A percentile compares a stretch with the other conserved stretches of the same genome.
Evolutionary conservation across 2,329 filamentous ascomycete species (phyloP).

Genomic region (Tolypocladium endophyticum): DNA sequence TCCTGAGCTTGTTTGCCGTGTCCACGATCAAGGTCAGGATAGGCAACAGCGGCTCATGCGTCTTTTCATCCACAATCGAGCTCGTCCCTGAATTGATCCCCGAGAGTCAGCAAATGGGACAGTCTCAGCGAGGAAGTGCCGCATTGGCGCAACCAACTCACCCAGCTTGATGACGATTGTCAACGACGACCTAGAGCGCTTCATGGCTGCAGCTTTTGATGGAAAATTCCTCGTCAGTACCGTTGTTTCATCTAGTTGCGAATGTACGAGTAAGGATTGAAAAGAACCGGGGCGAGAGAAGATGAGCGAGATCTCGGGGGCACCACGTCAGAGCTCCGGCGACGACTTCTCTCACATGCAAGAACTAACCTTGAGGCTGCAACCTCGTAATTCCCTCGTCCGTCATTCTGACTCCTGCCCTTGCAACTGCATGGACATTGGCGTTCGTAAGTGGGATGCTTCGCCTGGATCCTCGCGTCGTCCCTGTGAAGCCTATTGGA

Average conservation of each 20-base stretch:
- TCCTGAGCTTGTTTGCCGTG: conserved; percentile 75
- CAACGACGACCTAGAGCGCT: conserved; percentile 35
- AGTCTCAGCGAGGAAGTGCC: not conserved
- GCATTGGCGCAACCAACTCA: conserved; percentile 28
- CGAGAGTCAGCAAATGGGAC: not conserved
- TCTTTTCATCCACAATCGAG: conserved; percentile 96
- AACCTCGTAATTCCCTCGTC: conserved; percentile 7
- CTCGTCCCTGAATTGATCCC: conserved; percentile 61
- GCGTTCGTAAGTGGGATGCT: not conserved
- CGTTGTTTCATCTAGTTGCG: not conserved
- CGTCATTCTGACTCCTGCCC: conserved; percentile 6
- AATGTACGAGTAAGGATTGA: not conserved
- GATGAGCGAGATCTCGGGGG: not conserved
- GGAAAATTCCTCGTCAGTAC: conserved; percentile 2
- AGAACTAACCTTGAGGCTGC: conserved; percentile 4
- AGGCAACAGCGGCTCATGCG: conserved; percentile 84
- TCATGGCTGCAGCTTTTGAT: conserved; percentile 45
- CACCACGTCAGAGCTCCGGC: not conserved
- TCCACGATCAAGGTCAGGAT: conserved; percentile 89
- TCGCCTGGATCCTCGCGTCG: not conserved
- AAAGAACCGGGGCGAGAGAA: not conserved
- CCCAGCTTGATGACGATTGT: conserved; percentile 77
- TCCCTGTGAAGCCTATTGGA: conserved; percentile 3
- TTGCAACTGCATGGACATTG: conserved; percentile 3
- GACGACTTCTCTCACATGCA: not conserved